A percentile compares a stretch with the other conserved stretches of the same genome.
Evolutionary conservation across 2,329 filamentous ascomycete species (phyloP).

Genomic region (Fonsecaea nubica): DNA sequence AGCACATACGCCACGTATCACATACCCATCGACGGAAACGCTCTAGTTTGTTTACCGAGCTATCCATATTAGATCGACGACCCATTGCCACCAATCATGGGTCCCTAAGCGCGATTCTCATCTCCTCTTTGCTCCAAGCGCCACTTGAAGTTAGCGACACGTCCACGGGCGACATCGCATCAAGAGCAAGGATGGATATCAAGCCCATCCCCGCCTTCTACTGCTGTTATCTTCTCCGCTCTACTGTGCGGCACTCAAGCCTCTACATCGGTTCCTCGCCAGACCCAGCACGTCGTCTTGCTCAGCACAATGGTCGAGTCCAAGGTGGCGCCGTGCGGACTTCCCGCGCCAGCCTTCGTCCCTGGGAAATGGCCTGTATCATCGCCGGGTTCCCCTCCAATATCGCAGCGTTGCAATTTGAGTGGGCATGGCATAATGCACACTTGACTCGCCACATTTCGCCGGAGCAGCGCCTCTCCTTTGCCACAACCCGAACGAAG

Average conservation of each 20-base stretch:
- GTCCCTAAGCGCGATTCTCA: background rate
- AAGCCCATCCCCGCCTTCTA: constrained; percentile 83
- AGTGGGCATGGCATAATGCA: constrained; percentile 93
- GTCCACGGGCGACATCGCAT: background rate
- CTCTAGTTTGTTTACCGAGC: background rate
- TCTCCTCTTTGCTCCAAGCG: constrained; percentile 2
- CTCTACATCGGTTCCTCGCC: constrained; percentile 94
- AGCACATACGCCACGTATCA: background rate
- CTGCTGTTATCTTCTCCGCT: constrained; percentile 89
- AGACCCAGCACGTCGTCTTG: constrained; percentile 80
- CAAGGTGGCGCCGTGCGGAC: constrained; percentile 84
- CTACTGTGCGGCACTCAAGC: constrained; percentile 70
- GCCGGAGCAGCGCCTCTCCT: constrained; percentile 53
- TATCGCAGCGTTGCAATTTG: constrained; percentile 89
- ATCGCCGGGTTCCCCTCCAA: constrained; percentile 88
- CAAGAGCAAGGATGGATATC: constrained; percentile 45
- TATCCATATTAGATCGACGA: background rate
- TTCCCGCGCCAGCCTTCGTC: constrained; percentile 69
- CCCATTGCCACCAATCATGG: background rate
- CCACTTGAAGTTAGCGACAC: background rate
- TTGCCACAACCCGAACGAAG: constrained; percentile 36
- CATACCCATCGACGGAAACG: background rate
- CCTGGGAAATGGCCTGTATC: constrained; percentile 89
- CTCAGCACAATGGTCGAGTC: constrained; percentile 86
- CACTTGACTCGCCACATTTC: constrained; percentile 81